Base-by-base conservation (phyloP, 176 grass and related monocot genomes). In the Oryza brachyantha region DNA sequence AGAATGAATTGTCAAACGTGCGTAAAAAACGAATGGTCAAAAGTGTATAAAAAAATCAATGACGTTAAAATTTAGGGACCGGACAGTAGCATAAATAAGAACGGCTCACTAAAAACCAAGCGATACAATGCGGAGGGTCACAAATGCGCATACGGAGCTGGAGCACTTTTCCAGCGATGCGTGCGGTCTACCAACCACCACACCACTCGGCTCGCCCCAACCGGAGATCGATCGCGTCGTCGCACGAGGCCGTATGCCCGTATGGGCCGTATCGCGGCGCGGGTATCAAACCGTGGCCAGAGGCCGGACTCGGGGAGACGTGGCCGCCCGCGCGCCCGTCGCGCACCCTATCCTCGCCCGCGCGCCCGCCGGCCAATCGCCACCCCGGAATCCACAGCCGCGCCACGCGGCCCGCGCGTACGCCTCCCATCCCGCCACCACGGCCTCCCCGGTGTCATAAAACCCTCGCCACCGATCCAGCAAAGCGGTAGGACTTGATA, bases 291-390 rank as follows among this genome's bases (percentile, higher is more conserved):
- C 35, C 31, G 6, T 54, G 16, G 59, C 87, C 82, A 89, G 40
- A 61, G 66, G 65, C 8, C 14, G 82, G 46, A 81, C 78, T 27
- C 19, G 17, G 60, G 19, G 72, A 38, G 8, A 85, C 87, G 87
- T 89, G 87, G 87, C 34, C 78, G 4, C 78, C 35, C 40, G 43
- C 28, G 72, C n/a, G 60, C 87, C 87, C 87, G 48, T 34, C 83
- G 52, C 21, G 52, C 52, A 57, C 52, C 52, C 52, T 57, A 57
- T 57, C 52, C 52, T 57, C 52, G 52, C 52, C 52, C 52, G 52
- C 52, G 21, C 52, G 19, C 21, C 52, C 52, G 52, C 52, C 21
- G 4, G 52, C 52, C 52, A 57, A 57, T 57, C 52, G 52, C 52
- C 52, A 57, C 52, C 52, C 8, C 52, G 22, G 52, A 57, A 22